A percentile compares a stretch with the other conserved stretches of the same genome.
Conservation (phyloP, 768 basidiomycete genomes). For the Sporobolomyces pararoseus region DNA sequence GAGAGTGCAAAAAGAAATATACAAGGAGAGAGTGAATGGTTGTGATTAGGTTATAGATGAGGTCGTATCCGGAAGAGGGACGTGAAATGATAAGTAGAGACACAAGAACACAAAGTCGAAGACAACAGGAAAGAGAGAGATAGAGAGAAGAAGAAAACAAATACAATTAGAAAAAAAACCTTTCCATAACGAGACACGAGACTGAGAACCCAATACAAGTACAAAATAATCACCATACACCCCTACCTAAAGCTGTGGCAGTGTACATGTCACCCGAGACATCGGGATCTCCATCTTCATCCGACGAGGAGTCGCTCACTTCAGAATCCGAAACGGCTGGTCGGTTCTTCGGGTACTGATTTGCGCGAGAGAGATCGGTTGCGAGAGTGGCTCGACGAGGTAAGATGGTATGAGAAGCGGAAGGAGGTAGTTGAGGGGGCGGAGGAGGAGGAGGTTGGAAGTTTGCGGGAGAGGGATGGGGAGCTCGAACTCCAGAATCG, state of each 20-base stretch:
- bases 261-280: slow-evolving; percentile 15
- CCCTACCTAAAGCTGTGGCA: slow-evolving; percentile 12
- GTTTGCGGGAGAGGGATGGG: slow-evolving; percentile 19
- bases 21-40: too few species aligned
- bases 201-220: neutral
- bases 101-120: neutral
- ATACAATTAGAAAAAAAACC: neutral
- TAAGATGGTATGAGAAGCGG: neutral
- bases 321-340: slow-evolving; percentile 15
- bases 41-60: too few species aligned
- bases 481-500: slow-evolving; percentile 13
- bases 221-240: slow-evolving; percentile 19
- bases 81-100: too few species aligned
- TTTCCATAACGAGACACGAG: neutral
- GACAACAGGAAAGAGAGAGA: neutral
- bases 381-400: slow-evolving; percentile 17
- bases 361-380: slow-evolving; percentile 16
- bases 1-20: too few species aligned
- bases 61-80: too few species aligned
- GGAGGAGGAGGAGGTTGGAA: slow-evolving; percentile 4
- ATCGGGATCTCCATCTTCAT: slow-evolving; percentile 9
- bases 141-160: neutral
- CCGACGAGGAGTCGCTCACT: slow-evolving; percentile 24
- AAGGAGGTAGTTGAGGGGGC: neutral
- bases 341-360: neutral